Evolutionary conservation across 129 eudicot species (phyloP).

Genomic region (Lonicera japonica): DNA sequence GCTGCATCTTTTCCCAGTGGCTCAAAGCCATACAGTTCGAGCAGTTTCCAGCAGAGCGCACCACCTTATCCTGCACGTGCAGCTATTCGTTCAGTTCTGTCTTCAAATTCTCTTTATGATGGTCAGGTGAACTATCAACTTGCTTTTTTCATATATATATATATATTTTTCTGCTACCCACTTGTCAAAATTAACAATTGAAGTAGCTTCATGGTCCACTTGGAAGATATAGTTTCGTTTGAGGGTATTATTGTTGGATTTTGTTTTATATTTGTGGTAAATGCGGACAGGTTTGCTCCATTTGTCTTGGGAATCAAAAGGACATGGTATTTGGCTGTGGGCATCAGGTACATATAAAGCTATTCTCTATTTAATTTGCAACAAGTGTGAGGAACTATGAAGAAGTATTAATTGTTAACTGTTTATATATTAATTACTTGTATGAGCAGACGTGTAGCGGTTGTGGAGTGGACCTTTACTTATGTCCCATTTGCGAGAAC

Average conservation of each 20-base stretch:
- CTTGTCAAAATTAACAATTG: background rate
- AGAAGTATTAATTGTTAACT: background rate
- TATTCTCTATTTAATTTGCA: background rate
- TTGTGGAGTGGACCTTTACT: conserved; percentile 45
- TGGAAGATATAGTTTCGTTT: background rate
- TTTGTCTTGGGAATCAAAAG: conserved; percentile 39
- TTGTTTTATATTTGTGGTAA: background rate
- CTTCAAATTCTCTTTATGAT: conserved; percentile 35
- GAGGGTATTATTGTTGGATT: background rate
- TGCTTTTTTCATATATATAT: background rate
- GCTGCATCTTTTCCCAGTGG: conserved; percentile 7
- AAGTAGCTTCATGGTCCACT: background rate
- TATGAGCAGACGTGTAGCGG: conserved; percentile 53
- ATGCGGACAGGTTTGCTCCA: conserved; percentile 39
- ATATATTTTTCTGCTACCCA: background rate
- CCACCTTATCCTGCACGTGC: conserved; percentile 15
- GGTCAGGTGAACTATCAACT: conserved; percentile 27
- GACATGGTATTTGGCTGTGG: conserved; percentile 78
- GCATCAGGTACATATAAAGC: conserved; percentile 57
- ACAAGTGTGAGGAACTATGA: background rate
- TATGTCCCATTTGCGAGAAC: conserved; percentile 58
- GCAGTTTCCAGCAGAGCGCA: conserved; percentile 25
- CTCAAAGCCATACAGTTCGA: conserved; percentile 13
- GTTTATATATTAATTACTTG: background rate
- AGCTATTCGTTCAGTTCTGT: conserved; percentile 13